Evolutionary conservation across 2,329 filamentous ascomycete species (phyloP).

Genomic region (Graphiopsis chlorocephala): DNA sequence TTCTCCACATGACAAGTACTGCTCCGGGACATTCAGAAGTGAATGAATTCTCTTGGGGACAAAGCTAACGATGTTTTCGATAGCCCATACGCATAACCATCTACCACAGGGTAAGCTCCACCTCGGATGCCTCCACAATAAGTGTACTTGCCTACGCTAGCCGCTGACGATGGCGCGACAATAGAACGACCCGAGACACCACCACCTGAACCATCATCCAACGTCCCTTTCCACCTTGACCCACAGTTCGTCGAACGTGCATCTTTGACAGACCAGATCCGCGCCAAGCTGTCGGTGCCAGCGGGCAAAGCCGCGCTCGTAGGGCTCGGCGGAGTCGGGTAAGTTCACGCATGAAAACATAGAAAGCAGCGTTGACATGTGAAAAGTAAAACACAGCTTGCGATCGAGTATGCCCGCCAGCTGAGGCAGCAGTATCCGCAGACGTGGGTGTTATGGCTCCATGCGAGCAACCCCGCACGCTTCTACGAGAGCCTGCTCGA

Average conservation of each 20-base stretch:
- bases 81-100: no score
- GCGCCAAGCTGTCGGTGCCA: constrained; percentile 16
- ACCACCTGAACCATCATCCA: constrained; percentile 19
- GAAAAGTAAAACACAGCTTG: constrained; percentile 29
- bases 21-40: no score
- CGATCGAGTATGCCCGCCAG: constrained; percentile 24
- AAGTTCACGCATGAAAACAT: neutral
- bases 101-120: no score
- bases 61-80: no score
- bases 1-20: no score
- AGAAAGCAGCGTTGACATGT: neutral
- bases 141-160: no score
- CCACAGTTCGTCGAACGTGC: constrained; percentile 22
- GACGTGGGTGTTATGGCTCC: constrained; percentile 29
- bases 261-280: constrained; percentile 17
- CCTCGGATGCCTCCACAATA: no score
- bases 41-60: no score
- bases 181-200: constrained; percentile 12
- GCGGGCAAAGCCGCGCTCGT: constrained; percentile 20
- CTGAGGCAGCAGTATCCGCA: constrained; percentile 16
- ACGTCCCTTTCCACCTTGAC: constrained; percentile 23
- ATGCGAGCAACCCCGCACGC: constrained; percentile 25
- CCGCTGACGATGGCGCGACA: no score
- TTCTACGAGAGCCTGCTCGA: constrained; percentile 22
- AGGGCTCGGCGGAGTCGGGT: constrained; percentile 27